phyloP scores from a whole-genome alignment of 345 rosid species.

The Hibiscus syriacus region DNA sequence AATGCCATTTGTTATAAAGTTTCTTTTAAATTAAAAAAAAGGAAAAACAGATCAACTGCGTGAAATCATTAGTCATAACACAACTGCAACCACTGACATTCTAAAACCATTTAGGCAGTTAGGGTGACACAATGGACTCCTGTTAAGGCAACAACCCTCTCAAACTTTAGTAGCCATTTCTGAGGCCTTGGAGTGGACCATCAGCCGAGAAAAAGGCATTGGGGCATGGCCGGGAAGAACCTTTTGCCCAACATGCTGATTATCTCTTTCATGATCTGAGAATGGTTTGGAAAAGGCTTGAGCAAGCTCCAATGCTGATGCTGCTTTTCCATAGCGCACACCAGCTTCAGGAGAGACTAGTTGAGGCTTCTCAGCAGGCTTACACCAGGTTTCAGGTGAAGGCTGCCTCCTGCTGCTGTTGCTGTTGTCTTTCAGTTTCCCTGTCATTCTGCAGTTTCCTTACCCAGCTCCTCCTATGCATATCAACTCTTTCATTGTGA shows the following conservation, averaged over 20 bases:
- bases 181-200: constrained; percentile 41
- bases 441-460: constrained; percentile 40
- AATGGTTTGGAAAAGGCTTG: constrained; percentile 61
- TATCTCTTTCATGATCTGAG: constrained; percentile 42
- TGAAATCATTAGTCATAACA: not conserved
- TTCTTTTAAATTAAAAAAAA: not conserved
- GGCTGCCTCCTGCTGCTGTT: constrained; percentile 53
- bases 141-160: not conserved
- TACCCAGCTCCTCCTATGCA: constrained; percentile 54
- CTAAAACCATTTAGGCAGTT: not conserved
- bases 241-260: constrained; percentile 24
- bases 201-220: constrained; percentile 65
- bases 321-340: constrained; percentile 40
- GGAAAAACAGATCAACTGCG: not conserved
- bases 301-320: constrained; percentile 72
- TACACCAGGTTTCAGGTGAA: constrained; percentile 86
- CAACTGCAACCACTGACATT: not conserved
- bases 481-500: constrained; percentile 42
- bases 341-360: constrained; percentile 49
- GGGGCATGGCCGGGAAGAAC: constrained; percentile 34
- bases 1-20: not conserved
- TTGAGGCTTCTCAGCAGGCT: constrained; percentile 46
- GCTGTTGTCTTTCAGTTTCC: constrained; percentile 37
- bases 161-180: constrained; percentile 54
- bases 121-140: not conserved